These are phyloP conservation scores for Heliosperma pusillum DNA, from an alignment of 148 eudicot genomes.

Conservation along the genomic window DNA sequence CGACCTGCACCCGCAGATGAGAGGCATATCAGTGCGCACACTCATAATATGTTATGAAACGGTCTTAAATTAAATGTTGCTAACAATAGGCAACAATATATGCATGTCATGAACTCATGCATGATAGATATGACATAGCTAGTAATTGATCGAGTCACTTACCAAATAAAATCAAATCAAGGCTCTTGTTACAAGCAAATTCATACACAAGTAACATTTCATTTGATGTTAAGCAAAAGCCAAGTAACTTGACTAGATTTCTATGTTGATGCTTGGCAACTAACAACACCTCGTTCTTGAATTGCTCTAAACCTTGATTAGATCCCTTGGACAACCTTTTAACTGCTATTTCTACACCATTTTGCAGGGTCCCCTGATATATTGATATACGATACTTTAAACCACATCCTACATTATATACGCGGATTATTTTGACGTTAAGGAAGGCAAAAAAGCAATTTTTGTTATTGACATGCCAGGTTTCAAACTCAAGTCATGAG, in stretches of 20 bases:
- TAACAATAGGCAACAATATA: too few relatives aligned
- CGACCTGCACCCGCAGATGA: too few relatives aligned
- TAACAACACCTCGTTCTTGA: constrained; percentile 22
- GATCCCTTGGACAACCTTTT: constrained; percentile 18
- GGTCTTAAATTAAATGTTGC: too few relatives aligned
- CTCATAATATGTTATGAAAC: too few relatives aligned
- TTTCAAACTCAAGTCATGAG: too few relatives aligned
- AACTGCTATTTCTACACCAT: constrained; percentile 23
- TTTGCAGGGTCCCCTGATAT: constrained; percentile 18
- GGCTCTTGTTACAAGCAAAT: constrained; percentile 28
- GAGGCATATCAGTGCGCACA: too few relatives aligned
- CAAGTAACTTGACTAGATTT: constrained; percentile 22
- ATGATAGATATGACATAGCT: too few relatives aligned
- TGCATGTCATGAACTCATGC: too few relatives aligned
- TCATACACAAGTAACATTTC: constrained; percentile 30
- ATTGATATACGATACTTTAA: background rate
- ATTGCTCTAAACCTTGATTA: constrained; percentile 14
- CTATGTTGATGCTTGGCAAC: constrained; percentile 32
- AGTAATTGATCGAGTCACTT: too few relatives aligned
- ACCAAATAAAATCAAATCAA: constrained; percentile 24
- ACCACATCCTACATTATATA: background rate
- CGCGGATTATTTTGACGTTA: too few relatives aligned
- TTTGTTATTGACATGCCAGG: too few relatives aligned
- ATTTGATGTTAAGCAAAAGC: constrained; percentile 23
- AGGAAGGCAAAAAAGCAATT: too few relatives aligned